Conservation (phyloP, 2,329 filamentous ascomycete genomes). For the Myotisia sp. region DNA sequence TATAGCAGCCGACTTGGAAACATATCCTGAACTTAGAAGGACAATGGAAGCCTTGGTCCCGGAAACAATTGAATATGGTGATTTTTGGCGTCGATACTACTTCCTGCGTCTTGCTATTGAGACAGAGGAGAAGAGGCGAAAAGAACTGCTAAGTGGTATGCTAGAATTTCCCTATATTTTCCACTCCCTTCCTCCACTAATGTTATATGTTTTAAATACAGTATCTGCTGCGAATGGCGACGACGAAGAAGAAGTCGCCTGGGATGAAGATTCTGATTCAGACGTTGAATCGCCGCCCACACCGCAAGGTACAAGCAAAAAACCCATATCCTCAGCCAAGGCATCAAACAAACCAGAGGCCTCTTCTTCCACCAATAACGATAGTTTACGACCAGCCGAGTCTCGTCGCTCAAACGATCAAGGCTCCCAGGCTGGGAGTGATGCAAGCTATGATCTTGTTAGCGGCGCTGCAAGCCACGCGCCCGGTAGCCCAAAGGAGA, state of each 20-base stretch:
- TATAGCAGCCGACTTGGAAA: slow-evolving; percentile 68
- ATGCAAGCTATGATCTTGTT: slow-evolving; percentile 91
- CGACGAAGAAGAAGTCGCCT: slow-evolving; percentile 53
- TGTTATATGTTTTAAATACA: not conserved
- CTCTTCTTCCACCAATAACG: slow-evolving; percentile 18
- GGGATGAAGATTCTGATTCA: slow-evolving; percentile 51
- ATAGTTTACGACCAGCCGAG: slow-evolving; percentile 47
- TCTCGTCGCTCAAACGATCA: slow-evolving; percentile 66
- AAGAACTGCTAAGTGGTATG: slow-evolving; percentile 81
- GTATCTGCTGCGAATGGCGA: slow-evolving; percentile 32
- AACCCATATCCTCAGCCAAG: slow-evolving; percentile 11
- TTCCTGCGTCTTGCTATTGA: slow-evolving; percentile 87
- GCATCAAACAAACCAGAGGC: slow-evolving; percentile 17
- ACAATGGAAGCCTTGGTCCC: slow-evolving; percentile 97
- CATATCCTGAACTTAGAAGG: slow-evolving; percentile 66
- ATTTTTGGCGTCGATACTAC: slow-evolving; percentile 93
- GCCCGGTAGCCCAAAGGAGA: slow-evolving; percentile 49
- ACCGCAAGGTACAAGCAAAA: slow-evolving; percentile 27
- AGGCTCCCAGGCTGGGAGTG: slow-evolving; percentile 81
- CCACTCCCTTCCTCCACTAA: not conserved
- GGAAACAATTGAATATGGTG: slow-evolving; percentile 70
- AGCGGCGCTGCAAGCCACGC: slow-evolving; percentile 67
- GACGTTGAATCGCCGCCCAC: slow-evolving; percentile 32
- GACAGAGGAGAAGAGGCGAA: slow-evolving; percentile 74
- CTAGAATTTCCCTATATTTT: not conserved